A percentile compares a stretch with the other conserved stretches of the same genome.
Conservation (phyloP, 805 yeast species). For the Suhomyces kilbournensis region DNA sequence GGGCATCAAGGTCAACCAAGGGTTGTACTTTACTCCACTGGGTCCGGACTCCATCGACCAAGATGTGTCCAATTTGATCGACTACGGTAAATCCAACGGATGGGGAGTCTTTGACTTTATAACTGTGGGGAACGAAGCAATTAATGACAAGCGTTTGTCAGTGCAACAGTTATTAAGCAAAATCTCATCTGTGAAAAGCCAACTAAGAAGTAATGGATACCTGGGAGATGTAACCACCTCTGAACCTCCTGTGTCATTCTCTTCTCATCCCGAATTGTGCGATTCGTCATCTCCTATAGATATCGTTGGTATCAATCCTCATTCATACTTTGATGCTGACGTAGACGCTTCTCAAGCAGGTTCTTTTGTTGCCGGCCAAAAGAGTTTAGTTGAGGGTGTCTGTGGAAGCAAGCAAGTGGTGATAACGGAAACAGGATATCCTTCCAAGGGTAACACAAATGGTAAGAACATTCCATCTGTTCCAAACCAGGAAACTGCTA, state of each 20-base stretch:
- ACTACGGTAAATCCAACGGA: conserved; percentile 43
- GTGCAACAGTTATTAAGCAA: conserved; percentile 66
- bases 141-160: conserved; percentile 51
- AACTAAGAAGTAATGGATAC: conserved; percentile 67
- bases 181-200: conserved; percentile 59
- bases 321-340: conserved; percentile 72
- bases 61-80: conserved; percentile 52
- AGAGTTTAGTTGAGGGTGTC: conserved; percentile 46
- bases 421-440: conserved; percentile 89
- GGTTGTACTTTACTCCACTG: conserved; percentile 68
- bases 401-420: conserved; percentile 57
- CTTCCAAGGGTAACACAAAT: conserved; percentile 65
- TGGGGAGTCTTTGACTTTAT: conserved; percentile 78
- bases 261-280: conserved; percentile 65
- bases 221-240: conserved; percentile 75
- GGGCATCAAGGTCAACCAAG: conserved; percentile 79
- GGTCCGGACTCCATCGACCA: conserved; percentile 72
- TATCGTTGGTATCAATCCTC: conserved; percentile 82
- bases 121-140: conserved; percentile 88
- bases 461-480: conserved; percentile 71
- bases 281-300: conserved; percentile 61
- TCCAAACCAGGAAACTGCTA: conserved; percentile 70
- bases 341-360: conserved; percentile 70
- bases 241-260: conserved; percentile 82
- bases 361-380: conserved; percentile 62